Conservation (phyloP, 1,284 basidiomycete genomes). For the Ustilago xerochloae region DNA sequence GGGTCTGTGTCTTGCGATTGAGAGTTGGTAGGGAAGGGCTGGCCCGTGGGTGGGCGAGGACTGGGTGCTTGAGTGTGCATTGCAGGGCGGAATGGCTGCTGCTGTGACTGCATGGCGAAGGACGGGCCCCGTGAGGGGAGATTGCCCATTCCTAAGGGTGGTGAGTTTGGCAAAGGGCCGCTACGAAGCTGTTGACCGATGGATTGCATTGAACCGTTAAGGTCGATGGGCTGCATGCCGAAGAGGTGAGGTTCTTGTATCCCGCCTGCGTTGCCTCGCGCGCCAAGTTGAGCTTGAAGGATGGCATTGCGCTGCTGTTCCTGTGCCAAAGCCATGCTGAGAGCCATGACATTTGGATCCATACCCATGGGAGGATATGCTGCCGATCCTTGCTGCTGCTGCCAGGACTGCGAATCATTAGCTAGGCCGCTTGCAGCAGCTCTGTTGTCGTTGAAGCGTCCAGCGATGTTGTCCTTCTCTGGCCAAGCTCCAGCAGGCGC, state of each 20-base stretch:
- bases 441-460: conserved; percentile 9
- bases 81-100: conserved; percentile 20
- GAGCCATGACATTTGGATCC: conserved; percentile 45
- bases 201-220: conserved; percentile 24
- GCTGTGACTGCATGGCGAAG: conserved; percentile 21
- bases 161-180: conserved; percentile 13
- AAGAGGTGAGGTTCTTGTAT: conserved; percentile 34
- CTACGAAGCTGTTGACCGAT: conserved; percentile 45
- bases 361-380: conserved; percentile 8
- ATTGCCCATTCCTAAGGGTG: conserved; percentile 20
- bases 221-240: conserved; percentile 42
- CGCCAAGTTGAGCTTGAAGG: conserved; percentile 49
- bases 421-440: background rate
- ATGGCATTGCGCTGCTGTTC: conserved; percentile 55
- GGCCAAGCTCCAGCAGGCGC: conserved; percentile 36
- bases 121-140: conserved; percentile 17
- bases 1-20: background rate
- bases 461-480: conserved; percentile 37
- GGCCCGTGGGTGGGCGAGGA: conserved; percentile 9
- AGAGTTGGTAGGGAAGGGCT: background rate
- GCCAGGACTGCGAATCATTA: conserved; percentile 22
- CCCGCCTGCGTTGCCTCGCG: conserved; percentile 10
- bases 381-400: conserved; percentile 10
- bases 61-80: conserved; percentile 7
- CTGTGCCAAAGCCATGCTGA: conserved; percentile 55